A percentile compares a stretch with the other conserved stretches of the same genome.
phyloP scores from a whole-genome alignment of 345 rosid species.

The Firmiana major region DNA sequence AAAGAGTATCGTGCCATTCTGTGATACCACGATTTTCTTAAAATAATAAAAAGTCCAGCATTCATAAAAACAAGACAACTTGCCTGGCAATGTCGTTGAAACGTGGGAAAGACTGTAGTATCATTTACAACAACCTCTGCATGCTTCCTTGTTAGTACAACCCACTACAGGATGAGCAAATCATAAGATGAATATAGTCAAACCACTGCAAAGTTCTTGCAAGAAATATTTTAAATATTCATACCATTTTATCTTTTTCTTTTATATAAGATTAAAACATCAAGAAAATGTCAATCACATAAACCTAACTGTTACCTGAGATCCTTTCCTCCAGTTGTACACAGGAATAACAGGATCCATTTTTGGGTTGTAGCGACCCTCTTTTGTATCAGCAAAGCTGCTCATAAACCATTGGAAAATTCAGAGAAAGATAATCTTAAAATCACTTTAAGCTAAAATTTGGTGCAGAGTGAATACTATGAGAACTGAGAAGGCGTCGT shows the following conservation, averaged over 20 bases:
- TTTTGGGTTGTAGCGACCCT: conserved; percentile 95
- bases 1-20: neutral
- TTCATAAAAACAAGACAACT: conserved; percentile 21
- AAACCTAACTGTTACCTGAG: conserved; percentile 58
- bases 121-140: conserved; percentile 68
- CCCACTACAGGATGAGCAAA: conserved; percentile 65
- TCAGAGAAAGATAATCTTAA: neutral
- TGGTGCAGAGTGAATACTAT: neutral
- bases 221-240: conserved; percentile 18
- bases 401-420: conserved; percentile 11
- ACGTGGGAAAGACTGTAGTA: conserved; percentile 62
- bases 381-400: conserved; percentile 97
- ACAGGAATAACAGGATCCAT: conserved; percentile 76
- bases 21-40: neutral
- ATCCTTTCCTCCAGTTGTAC: conserved; percentile 96
- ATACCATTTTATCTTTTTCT: neutral
- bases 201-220: neutral
- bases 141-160: conserved; percentile 77
- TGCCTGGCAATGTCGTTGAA: conserved; percentile 91
- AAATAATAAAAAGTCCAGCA: neutral
- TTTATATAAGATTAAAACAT: neutral
- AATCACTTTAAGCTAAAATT: neutral
- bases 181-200: conserved; percentile 7
- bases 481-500: neutral
- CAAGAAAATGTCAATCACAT: conserved; percentile 11